A percentile compares a stretch with the other conserved stretches of the same genome.
Conservation (phyloP, 176 grass and related monocot genomes). For the Musa acuminata region DNA sequence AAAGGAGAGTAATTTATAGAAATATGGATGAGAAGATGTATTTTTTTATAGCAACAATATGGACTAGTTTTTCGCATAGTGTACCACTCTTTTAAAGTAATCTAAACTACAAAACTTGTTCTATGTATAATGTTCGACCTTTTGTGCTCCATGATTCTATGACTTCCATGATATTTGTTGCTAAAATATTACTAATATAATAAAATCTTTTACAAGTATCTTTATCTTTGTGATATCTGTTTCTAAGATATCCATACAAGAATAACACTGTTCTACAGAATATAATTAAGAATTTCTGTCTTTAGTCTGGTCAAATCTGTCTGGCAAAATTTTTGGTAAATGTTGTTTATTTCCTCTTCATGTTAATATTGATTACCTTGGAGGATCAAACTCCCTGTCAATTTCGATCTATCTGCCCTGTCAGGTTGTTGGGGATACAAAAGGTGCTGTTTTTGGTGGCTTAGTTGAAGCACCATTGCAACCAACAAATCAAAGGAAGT, state of each 20-base stretch:
- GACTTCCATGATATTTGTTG: no score
- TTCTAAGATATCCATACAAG: not conserved
- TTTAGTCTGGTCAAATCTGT: not conserved
- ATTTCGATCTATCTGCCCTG: conserved; percentile 3
- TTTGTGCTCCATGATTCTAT: no score
- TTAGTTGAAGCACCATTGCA: conserved; percentile 84
- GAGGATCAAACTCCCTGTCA: not conserved
- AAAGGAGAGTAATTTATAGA: no score
- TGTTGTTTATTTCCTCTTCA: not conserved
- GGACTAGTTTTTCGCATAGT: not conserved
- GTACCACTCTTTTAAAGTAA: not conserved
- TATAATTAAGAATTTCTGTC: no score
- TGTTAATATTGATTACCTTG: not conserved
- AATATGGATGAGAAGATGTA: no score
- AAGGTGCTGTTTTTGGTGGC: conserved; percentile 88
- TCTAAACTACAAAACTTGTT: not conserved
- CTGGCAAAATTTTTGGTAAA: not conserved
- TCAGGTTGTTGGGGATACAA: conserved; percentile 81
- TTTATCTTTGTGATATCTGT: not conserved
- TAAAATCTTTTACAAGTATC: no score
- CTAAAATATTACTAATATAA: no score
- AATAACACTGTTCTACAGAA: no score
- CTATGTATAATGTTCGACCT: no score
- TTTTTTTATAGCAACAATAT: not conserved
- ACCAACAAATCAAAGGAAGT: conserved; percentile 82